Evolutionary conservation across 208 protist genomes (phyloP).

Genomic region (Leishmania braziliensis): DNA sequence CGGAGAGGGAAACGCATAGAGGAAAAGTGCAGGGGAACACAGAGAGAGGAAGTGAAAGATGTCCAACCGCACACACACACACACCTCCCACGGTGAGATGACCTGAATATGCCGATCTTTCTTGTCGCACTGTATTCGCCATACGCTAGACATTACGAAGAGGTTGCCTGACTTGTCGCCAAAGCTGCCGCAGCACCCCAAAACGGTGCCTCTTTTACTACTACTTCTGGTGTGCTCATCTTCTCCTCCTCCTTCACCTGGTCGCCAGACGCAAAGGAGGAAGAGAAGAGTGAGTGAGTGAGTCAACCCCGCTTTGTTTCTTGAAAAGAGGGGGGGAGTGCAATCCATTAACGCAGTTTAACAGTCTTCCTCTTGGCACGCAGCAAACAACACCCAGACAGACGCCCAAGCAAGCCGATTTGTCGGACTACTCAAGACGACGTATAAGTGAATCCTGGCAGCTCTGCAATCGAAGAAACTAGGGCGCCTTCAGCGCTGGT

Average conservation of each 20-base stretch:
- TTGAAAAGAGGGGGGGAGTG: background rate
- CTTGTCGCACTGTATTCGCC: background rate
- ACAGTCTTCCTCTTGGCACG: background rate
- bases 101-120: background rate
- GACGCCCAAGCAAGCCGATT: background rate
- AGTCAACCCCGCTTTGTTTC: background rate
- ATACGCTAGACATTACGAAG: background rate
- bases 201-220: background rate
- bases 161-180: background rate
- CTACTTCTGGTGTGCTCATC: background rate
- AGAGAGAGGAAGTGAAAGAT: background rate
- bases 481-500: background rate
- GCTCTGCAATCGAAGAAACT: constrained; percentile 1
- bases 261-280: background rate
- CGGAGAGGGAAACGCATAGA: background rate
- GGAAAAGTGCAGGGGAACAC: background rate
- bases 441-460: background rate
- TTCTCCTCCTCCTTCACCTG: background rate
- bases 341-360: background rate
- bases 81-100: background rate
- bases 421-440: background rate
- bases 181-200: background rate
- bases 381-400: background rate
- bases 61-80: background rate
- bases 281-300: background rate